Base-by-base conservation (phyloP, 495 filamentous ascomycete genomes). In the Pseudotulostoma volvatum region DNA sequence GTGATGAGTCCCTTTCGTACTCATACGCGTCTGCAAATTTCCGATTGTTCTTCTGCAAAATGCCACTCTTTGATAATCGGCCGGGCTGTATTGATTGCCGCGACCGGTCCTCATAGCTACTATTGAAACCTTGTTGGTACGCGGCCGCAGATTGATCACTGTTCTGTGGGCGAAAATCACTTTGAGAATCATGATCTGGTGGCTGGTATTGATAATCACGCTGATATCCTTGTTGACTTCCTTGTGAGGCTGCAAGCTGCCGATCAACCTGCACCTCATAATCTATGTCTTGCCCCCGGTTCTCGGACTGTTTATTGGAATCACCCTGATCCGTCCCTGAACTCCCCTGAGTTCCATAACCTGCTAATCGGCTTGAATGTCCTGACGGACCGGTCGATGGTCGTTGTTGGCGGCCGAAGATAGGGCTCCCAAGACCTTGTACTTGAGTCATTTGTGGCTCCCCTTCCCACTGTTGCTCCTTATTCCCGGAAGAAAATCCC, bases 11-110 rank as follows among this genome's bases (percentile, higher is more conserved):
- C 36, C 73, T 67, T 40, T 79, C 76, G 36, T 76, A 73, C 47
- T 94, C 86, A 50, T 87, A 93, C n/a, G 83, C 84, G 46, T 95
- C 84, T 2, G 70, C 76, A 46, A 97, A 93, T 41, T 84, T 85
- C 46, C 78, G 68, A 42, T 82, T 75, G 50, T 76, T 81, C 63
- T 93, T 93, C 47, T 85, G 79, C 23, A 93, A 56, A 9, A 86
- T 70, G 33, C 59, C 74, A 7, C 66, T 51, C 33, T 64, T 61
- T 11, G 52, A 50, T 30, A 63, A 60, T 8, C 71, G 66, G 21
- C 54, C 54, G 36, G 49, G 47, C 45, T 65, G 63, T 42, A 56
- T 58, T 3, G 65, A 67, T 34, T 55, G 55, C 23, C 62, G 57
- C 11, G 66, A 55, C 18, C 49, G 56, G 17, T 69, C 65, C 5